Percentiles rank a stretch among this genome's conserved stretches.
phyloP scores from a whole-genome alignment of 768 basidiomycete species.

The Psilocybe subaeruginosa region DNA sequence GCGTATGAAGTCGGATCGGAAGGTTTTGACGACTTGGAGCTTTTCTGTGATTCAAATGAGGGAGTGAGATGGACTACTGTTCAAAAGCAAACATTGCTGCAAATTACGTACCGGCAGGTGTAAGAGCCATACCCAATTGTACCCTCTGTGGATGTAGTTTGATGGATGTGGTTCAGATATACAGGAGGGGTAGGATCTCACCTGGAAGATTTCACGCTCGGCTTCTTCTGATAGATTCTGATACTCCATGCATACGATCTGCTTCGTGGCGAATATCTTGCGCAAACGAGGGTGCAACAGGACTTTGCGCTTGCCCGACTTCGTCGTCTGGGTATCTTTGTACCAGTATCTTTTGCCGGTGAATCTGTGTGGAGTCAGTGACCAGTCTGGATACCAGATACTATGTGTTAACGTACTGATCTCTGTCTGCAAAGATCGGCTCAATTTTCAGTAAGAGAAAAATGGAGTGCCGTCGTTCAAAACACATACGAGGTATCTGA shows the following conservation, averaged over 20 bases:
- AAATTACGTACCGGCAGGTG: conserved; percentile 56
- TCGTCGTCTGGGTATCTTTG: conserved; percentile 28
- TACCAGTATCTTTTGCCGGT: conserved; percentile 60
- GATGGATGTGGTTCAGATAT: background rate
- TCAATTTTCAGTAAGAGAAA: conserved; percentile 1
- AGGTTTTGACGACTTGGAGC: conserved; percentile 64
- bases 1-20: conserved; percentile 63
- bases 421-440: conserved; percentile 40
- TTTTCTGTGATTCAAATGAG: conserved; percentile 46
- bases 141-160: conserved; percentile 52
- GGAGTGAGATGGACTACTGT: background rate
- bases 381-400: background rate
- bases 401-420: conserved; percentile 43
- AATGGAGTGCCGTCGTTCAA: background rate
- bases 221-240: conserved; percentile 55
- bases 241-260: conserved; percentile 83
- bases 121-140: conserved; percentile 78
- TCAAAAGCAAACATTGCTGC: background rate
- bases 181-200: conserved; percentile 25
- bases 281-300: conserved; percentile 58
- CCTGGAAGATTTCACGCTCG: conserved; percentile 77
- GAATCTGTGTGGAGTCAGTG: conserved; percentile 11
- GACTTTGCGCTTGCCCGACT: conserved; percentile 19
- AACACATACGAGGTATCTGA: conserved; percentile 53
- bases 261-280: conserved; percentile 69